These are phyloP conservation scores for Metschnikowia colocasiae DNA, from an alignment of 805 yeast species.

Conservation along the genomic window DNA sequence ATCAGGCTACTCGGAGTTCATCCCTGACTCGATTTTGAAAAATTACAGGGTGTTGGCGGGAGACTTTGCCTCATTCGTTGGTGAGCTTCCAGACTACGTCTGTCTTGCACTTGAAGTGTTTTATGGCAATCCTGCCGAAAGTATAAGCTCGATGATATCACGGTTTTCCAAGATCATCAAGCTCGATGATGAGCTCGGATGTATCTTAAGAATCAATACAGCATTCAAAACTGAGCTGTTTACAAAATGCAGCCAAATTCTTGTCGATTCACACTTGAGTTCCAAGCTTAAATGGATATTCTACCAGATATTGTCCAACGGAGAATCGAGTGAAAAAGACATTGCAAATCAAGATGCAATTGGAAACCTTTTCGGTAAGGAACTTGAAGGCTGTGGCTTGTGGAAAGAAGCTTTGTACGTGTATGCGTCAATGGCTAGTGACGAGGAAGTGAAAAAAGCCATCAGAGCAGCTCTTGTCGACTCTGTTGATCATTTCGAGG, in stretches of 20 bases:
- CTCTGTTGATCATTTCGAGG: conserved; percentile 28
- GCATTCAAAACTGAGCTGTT: conserved; percentile 5
- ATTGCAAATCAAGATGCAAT: conserved; percentile 22
- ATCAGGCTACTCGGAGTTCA: conserved; percentile 35
- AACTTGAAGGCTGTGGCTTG: conserved; percentile 42
- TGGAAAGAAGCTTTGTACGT: conserved; percentile 63
- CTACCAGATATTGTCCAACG: conserved; percentile 36
- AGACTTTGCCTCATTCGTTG: conserved; percentile 34
- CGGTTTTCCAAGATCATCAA: background rate
- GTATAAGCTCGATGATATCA: conserved; percentile 8
- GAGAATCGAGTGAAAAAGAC: conserved; percentile 9
- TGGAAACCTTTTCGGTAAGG: conserved; percentile 43
- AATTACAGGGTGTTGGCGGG: conserved; percentile 66
- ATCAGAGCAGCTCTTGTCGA: conserved; percentile 37
- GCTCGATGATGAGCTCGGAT: conserved; percentile 1
- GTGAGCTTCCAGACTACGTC: conserved; percentile 62
- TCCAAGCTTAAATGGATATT: conserved; percentile 51
- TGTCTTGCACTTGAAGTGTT: conserved; percentile 56
- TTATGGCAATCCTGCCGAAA: conserved; percentile 47
- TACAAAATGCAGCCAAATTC: conserved; percentile 8
- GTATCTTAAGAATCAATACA: conserved; percentile 20
- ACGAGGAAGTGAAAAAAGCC: conserved; percentile 38
- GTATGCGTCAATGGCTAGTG: conserved; percentile 52
- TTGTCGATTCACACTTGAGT: conserved; percentile 24
- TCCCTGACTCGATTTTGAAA: conserved; percentile 54